phyloP scores from a whole-genome alignment of 2,329 filamentous ascomycete genomes.

The Trichophyton simii region DNA sequence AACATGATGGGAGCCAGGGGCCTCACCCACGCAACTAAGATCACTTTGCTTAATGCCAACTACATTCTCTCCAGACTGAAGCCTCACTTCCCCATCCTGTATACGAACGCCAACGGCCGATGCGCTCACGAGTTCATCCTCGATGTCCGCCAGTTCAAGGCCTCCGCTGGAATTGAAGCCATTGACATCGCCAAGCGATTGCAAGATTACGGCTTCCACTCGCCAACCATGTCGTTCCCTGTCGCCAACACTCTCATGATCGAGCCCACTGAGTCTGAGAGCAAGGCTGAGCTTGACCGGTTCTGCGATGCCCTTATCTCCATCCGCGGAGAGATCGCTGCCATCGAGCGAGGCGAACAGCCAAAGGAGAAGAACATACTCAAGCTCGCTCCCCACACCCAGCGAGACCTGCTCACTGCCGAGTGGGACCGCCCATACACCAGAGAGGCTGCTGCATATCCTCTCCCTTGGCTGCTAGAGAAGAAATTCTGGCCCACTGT shows the following conservation, averaged over 20 bases:
- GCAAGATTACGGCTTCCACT: conserved; percentile 95
- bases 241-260: conserved; percentile 96
- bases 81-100: conserved; percentile 80
- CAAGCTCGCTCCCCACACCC: conserved; percentile 78
- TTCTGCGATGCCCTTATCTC: conserved; percentile 83
- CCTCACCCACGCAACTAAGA: conserved; percentile 77
- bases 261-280: conserved; percentile 89
- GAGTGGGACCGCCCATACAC: conserved; percentile 77
- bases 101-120: conserved; percentile 75
- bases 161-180: conserved; percentile 70
- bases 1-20: conserved; percentile 80
- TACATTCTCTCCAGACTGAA: conserved; percentile 83
- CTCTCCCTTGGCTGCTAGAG: conserved; percentile 66
- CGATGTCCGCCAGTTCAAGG: conserved; percentile 73
- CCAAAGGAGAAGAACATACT: conserved; percentile 69
- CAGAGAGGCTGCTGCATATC: conserved; percentile 75
- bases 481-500: conserved; percentile 98
- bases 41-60: conserved; percentile 91
- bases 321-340: conserved; percentile 74
- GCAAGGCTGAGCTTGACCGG: conserved; percentile 80
- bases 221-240: conserved; percentile 94
- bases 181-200: conserved; percentile 94
- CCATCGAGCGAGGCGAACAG: conserved; percentile 65
- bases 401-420: conserved; percentile 61
- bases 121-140: conserved; percentile 98